A percentile compares a stretch with the other conserved stretches of the same genome.
phyloP scores from a whole-genome alignment of 2,329 filamentous ascomycete species.

The Lachnum nothofagi region DNA sequence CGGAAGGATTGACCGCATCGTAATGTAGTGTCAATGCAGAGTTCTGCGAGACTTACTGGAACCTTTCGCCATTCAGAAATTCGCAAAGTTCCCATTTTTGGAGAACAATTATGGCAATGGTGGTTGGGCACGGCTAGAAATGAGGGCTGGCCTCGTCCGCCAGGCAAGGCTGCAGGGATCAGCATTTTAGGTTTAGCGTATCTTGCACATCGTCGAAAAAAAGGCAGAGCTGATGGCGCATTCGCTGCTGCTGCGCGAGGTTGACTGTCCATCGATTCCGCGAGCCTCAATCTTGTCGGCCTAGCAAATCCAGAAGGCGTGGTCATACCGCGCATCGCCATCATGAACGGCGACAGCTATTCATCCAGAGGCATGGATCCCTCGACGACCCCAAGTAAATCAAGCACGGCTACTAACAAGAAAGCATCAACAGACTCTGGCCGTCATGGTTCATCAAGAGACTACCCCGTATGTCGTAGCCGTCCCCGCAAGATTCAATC shows the following conservation, averaged over 20 bases:
- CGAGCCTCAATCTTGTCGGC: neutral
- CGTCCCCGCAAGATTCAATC: neutral
- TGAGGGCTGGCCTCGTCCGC: conserved; percentile 1
- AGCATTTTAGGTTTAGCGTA: neutral
- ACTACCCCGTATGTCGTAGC: conserved; percentile 45
- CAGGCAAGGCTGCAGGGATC: neutral
- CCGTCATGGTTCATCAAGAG: conserved; percentile 43
- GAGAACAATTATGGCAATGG: neutral
- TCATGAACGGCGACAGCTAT: conserved; percentile 83
- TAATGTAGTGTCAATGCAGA: conserved; percentile 90
- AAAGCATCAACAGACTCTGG: conserved; percentile 41
- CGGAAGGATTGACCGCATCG: conserved; percentile 95
- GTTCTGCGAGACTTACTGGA: conserved; percentile 73
- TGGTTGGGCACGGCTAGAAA: neutral
- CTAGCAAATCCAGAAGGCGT: neutral
- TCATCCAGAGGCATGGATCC: conserved; percentile 62
- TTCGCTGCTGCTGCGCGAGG: neutral
- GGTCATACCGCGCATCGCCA: conserved; percentile 28
- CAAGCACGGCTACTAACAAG: conserved; percentile 34
- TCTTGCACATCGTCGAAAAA: neutral
- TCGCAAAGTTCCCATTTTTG: conserved; percentile 33
- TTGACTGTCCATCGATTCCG: neutral
- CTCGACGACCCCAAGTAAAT: conserved; percentile 26
- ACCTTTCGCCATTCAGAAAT: conserved; percentile 82
- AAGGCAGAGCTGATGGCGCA: neutral